Evolutionary conservation across 2,329 filamentous ascomycete species (phyloP).

Genomic region (Hymenoscyphus linearis): DNA sequence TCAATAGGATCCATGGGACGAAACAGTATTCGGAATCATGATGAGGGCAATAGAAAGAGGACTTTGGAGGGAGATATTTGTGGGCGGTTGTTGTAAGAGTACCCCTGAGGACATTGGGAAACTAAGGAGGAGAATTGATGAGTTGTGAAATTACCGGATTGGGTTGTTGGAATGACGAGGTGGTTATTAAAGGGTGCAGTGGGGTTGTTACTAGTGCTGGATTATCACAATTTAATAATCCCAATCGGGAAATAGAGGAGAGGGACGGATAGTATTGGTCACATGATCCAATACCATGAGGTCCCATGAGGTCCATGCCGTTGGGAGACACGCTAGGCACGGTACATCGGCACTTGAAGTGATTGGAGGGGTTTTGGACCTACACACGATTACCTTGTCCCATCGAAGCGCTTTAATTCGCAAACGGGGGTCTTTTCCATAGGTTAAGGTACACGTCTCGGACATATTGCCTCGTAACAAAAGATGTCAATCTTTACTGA

Average conservation of each 20-base stretch:
- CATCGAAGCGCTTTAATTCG: neutral
- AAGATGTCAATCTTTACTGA: neutral
- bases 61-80: constrained; percentile 33
- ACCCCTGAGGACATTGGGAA: constrained; percentile 31
- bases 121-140: constrained; percentile 25
- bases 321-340: neutral
- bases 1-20: constrained; percentile 32
- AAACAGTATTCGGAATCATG: constrained; percentile 33
- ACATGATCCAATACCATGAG: neutral
- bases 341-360: neutral
- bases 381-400: neutral
- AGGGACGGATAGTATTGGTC: neutral
- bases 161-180: neutral
- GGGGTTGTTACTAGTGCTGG: neutral
- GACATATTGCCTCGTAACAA: neutral
- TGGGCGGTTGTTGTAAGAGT: constrained; percentile 43
- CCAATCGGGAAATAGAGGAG: neutral
- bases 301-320: neutral
- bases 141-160: neutral
- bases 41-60: constrained; percentile 23
- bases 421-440: neutral
- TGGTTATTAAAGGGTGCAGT: neutral
- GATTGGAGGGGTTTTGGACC: neutral
- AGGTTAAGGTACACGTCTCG: neutral
- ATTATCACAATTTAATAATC: neutral